phyloP scores from a whole-genome alignment of 345 rosid species.

The Erysimum cheiranthoides region DNA sequence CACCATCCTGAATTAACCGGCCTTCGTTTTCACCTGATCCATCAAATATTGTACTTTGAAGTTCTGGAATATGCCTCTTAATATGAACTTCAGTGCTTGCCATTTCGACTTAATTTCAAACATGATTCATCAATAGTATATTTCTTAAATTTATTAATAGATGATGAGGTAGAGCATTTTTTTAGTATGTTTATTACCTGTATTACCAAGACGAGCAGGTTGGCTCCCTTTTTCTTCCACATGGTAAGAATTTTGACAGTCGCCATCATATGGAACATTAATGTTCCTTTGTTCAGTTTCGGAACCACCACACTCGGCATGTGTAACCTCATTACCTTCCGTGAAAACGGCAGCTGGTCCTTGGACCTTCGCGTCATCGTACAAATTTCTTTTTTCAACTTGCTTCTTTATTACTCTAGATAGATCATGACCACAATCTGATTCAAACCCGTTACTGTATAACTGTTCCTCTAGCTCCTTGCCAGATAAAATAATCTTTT shows the following conservation, averaged over 20 bases:
- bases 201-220: conserved; percentile 45
- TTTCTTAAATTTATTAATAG: conserved; percentile 33
- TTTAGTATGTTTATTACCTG: conserved; percentile 30
- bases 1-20: conserved; percentile 38
- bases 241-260: conserved; percentile 40
- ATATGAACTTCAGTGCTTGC: conserved; percentile 40
- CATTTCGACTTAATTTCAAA: conserved; percentile 46
- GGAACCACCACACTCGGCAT: conserved; percentile 39
- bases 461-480: conserved; percentile 55
- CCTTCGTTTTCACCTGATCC: conserved; percentile 44
- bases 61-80: conserved; percentile 29
- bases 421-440: conserved; percentile 50
- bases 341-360: conserved; percentile 47
- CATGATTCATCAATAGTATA: conserved; percentile 36
- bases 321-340: conserved; percentile 41
- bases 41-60: conserved; percentile 40
- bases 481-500: conserved; percentile 61
- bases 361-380: conserved; percentile 70
- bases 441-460: conserved; percentile 56
- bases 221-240: conserved; percentile 43
- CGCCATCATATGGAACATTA: conserved; percentile 36
- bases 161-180: conserved; percentile 37
- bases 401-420: conserved; percentile 49
- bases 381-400: conserved; percentile 45
- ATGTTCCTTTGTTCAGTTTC: conserved; percentile 33